Evolutionary conservation across 2,329 filamentous ascomycete species (phyloP).

Genomic region (Tolypocladium album): DNA sequence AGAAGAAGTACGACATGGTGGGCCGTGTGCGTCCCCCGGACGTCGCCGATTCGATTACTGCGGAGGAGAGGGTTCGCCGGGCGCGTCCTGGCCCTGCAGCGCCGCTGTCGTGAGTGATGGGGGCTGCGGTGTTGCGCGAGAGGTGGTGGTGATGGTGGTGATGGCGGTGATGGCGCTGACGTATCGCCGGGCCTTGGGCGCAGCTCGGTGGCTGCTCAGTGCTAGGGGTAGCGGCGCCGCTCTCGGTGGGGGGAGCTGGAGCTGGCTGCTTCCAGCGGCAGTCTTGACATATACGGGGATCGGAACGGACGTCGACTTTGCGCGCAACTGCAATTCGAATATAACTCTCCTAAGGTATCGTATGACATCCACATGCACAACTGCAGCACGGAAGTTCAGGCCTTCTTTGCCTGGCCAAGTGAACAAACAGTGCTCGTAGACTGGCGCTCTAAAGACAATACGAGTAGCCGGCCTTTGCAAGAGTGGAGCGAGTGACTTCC

Average conservation of each 20-base stretch:
- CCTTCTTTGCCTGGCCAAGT: not conserved
- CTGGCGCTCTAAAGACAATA: not conserved
- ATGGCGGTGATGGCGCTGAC: constrained; percentile 18
- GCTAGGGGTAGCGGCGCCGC: not conserved
- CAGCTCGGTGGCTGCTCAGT: not conserved
- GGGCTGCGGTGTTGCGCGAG: not conserved
- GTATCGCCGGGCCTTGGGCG: constrained; percentile 12
- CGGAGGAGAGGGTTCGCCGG: not conserved
- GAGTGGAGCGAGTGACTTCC: not conserved
- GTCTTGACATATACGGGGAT: not conserved
- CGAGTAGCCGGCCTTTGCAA: not conserved
- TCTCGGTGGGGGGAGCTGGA: not conserved
- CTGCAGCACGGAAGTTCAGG: not conserved
- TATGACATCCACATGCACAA: not conserved
- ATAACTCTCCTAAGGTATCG: not conserved
- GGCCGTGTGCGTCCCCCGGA: constrained; percentile 2
- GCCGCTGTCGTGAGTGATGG: not conserved
- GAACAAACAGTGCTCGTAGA: not conserved
- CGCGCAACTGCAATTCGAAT: not conserved
- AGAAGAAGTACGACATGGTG: constrained; percentile 94
- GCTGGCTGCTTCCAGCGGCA: not conserved
- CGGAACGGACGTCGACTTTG: not conserved
- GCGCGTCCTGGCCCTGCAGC: not conserved
- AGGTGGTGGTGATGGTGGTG: constrained; percentile 4
- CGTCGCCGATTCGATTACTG: not conserved